Base-by-base conservation (phyloP, 1,284 basidiomycete species). In the Lentinus polychrous region DNA sequence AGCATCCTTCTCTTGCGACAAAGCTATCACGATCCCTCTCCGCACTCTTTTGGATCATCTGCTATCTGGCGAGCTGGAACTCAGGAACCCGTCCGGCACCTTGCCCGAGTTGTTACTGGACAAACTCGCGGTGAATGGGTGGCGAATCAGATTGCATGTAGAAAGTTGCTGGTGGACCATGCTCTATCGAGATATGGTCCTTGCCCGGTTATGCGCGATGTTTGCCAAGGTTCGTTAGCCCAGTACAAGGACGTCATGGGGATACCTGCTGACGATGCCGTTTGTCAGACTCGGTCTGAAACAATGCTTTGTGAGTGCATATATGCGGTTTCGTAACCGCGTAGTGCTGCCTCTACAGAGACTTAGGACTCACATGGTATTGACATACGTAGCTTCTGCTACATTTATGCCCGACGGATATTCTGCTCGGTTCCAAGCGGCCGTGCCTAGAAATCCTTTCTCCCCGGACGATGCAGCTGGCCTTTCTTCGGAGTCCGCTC, bases 1-100 rank as follows among this genome's bases (percentile, higher is more conserved):
- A 8, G 49, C 52, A 4, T 36, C 52, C n/a, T 20, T 38, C 2
- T 32, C 45, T 47, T 15, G 36, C 11, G 39, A 34, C 1, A 24
- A 31, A 8, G 22, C 17, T 3, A 31, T 55, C 1, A 14, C 6
- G 2, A 51, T 54, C 50, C 60, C 64, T 46, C 54, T 62, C 15
- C 33, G 56, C 14, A 61, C 65, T 44, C 50, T 61, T 17, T 37
- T 57, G 22, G 41, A 57, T 11, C 66, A 63, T 8, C 31, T 59
- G 5, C 48, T 56, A 3, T 42, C 33, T 22, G 52, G 54, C 14
- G 20, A 35, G 8, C 8, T 68, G 17, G 69, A 70, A 45, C 51
- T 71, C 41, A 57, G 67, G 43, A 43, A 59, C 38, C 61, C 65
- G 12, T 45, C 52, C n/a, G 43, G 50, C n/a, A 56, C 62, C 45